These are phyloP conservation scores for Cladophialophora immunda DNA, from an alignment of 2,329 filamentous ascomycete species.

Conservation along the genomic window DNA sequence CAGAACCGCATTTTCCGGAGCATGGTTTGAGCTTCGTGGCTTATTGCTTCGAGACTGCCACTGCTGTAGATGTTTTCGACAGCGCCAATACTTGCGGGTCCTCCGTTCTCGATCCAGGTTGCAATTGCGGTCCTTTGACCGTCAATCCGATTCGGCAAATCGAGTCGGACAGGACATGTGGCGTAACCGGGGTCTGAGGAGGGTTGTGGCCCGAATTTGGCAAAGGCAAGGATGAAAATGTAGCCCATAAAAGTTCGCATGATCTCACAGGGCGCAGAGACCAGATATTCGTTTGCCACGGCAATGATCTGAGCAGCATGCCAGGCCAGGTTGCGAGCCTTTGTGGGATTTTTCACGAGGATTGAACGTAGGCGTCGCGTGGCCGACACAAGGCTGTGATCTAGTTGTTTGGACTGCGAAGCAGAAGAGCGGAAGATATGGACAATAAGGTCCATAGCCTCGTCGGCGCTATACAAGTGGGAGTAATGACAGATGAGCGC, in stretches of 20 bases:
- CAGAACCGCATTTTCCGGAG: conserved; percentile 34
- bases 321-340: conserved; percentile 35
- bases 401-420: conserved; percentile 22
- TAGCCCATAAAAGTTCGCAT: conserved; percentile 38
- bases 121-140: conserved; percentile 27
- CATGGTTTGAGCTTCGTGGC: conserved; percentile 32
- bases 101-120: conserved; percentile 34
- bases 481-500: conserved; percentile 36
- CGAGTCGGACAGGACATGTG: conserved; percentile 28
- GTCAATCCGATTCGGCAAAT: conserved; percentile 27
- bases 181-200: conserved; percentile 9
- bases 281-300: conserved; percentile 59
- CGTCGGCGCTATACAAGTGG: conserved; percentile 35
- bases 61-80: conserved; percentile 32
- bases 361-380: conserved; percentile 30
- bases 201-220: conserved; percentile 31
- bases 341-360: conserved; percentile 28
- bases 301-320: conserved; percentile 51
- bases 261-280: conserved; percentile 42
- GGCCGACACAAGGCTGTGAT: conserved; percentile 26
- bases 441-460: conserved; percentile 34
- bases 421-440: conserved; percentile 34
- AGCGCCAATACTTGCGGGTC: conserved; percentile 30
- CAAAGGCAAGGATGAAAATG: conserved; percentile 35
- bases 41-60: conserved; percentile 29